These are phyloP conservation scores for Chaetothyriales sp. DNA, from an alignment of 2,329 filamentous ascomycete species.

Conservation along the genomic window DNA sequence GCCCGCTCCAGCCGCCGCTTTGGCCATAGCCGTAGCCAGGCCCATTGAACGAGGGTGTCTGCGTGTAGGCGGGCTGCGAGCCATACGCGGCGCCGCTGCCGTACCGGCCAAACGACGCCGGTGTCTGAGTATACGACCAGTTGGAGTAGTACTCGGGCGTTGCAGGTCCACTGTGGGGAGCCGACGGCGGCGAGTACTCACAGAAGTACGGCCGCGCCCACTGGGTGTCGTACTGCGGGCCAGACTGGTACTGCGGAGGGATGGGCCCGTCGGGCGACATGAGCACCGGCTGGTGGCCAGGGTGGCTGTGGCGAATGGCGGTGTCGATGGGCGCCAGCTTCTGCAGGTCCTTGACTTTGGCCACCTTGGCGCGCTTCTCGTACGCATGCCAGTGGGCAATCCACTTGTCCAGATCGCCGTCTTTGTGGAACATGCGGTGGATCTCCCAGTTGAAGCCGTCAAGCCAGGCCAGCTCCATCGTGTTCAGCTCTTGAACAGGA, in stretches of 20 bases:
- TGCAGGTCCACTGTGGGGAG: slow-evolving; percentile 34
- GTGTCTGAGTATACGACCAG: slow-evolving; percentile 31
- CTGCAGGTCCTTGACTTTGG: slow-evolving; percentile 31
- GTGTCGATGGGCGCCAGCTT: slow-evolving; percentile 53
- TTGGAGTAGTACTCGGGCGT: slow-evolving; percentile 35
- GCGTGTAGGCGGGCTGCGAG: slow-evolving; percentile 33
- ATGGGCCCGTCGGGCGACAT: slow-evolving; percentile 36
- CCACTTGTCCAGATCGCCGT: slow-evolving; percentile 54
- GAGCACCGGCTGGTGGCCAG: slow-evolving; percentile 34
- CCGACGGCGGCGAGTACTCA: slow-evolving; percentile 39
- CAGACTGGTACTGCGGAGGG: slow-evolving; percentile 37
- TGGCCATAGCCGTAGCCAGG: slow-evolving; percentile 30
- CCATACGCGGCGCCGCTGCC: slow-evolving; percentile 9
- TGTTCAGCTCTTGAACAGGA: slow-evolving; percentile 67
- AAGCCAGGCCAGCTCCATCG: slow-evolving; percentile 78
- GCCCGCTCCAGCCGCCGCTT: slow-evolving; percentile 34
- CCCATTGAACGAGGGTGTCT: slow-evolving; percentile 32
- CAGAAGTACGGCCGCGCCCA: slow-evolving; percentile 36
- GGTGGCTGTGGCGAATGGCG: slow-evolving; percentile 41
- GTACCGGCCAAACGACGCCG: slow-evolving; percentile 19
- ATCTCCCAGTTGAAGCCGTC: slow-evolving; percentile 69
- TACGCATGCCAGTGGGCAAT: slow-evolving; percentile 53
- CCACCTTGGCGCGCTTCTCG: slow-evolving; percentile 37
- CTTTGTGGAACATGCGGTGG: slow-evolving; percentile 65
- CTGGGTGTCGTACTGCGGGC: slow-evolving; percentile 35